phyloP scores from a whole-genome alignment of 2,329 filamentous ascomycete species.

The Cladosporium austrohemisphaericum region DNA sequence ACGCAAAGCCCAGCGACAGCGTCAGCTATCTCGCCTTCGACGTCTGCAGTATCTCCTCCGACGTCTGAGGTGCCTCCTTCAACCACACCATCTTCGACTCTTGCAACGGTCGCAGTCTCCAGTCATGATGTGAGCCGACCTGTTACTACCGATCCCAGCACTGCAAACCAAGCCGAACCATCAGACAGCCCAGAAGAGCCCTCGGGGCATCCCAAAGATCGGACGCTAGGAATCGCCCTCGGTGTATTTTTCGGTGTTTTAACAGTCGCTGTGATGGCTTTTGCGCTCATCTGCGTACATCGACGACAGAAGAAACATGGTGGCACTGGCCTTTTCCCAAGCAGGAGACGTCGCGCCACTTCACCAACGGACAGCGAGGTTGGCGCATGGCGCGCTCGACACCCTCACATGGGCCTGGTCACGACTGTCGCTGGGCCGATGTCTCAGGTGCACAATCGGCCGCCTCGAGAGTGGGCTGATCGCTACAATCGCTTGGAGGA shows the following conservation, averaged over 20 bases:
- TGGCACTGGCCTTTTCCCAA: constrained; percentile 5
- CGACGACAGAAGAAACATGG: constrained; percentile 16
- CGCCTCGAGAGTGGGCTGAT: constrained; percentile 5
- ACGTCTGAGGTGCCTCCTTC: neutral
- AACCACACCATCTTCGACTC: neutral
- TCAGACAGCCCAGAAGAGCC: neutral
- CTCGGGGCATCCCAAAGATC: constrained; percentile 3
- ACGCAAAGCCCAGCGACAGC: neutral
- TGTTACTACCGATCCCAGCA: neutral
- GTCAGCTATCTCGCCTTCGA: neutral
- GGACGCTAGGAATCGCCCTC: constrained; percentile 21
- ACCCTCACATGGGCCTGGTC: constrained; percentile 12
- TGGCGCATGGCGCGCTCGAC: constrained; percentile 6
- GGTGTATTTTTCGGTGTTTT: constrained; percentile 21
- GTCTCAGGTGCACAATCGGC: neutral
- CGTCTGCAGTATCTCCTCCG: constrained; percentile 12
- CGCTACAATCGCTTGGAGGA: constrained; percentile 3
- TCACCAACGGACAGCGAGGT: constrained; percentile 13
- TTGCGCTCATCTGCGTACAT: constrained; percentile 18
- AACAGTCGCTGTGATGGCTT: constrained; percentile 17
- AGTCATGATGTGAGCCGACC: constrained; percentile 14
- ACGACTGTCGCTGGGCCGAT: neutral
- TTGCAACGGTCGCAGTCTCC: constrained; percentile 1
- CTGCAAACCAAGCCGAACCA: neutral
- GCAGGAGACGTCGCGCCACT: neutral